Evolutionary conservation across 176 grass and related monocot species (phyloP).

Genomic region (Metroxylon sagu): DNA sequence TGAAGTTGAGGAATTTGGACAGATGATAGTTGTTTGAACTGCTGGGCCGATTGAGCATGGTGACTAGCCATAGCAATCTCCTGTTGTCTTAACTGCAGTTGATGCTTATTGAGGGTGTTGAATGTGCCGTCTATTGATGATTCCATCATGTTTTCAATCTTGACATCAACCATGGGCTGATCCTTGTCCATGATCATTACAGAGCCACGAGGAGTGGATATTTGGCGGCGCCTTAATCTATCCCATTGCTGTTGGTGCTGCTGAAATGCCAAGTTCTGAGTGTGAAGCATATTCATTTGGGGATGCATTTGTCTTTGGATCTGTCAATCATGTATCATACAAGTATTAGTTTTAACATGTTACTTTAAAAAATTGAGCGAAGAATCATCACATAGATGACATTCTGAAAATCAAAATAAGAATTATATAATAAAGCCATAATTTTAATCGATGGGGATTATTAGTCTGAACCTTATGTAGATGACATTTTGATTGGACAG

Average conservation of each 20-base stretch:
- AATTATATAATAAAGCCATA: too few species aligned
- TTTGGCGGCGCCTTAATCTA: conserved; percentile 56
- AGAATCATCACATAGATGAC: neutral
- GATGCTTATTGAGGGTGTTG: conserved; percentile 34
- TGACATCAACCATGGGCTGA: conserved; percentile 63
- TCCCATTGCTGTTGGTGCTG: conserved; percentile 53
- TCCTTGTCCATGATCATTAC: conserved; percentile 58
- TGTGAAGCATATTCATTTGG: conserved; percentile 45
- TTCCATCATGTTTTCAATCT: conserved; percentile 79
- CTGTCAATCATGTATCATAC: conserved; percentile 17
- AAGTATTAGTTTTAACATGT: neutral
- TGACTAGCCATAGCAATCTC: conserved; percentile 35
- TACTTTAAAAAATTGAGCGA: neutral
- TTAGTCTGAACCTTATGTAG: too few species aligned
- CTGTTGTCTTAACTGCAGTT: conserved; percentile 45
- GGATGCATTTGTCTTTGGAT: conserved; percentile 56
- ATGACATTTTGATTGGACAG: too few species aligned
- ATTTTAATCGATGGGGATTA: too few species aligned
- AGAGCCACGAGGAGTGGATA: conserved; percentile 54
- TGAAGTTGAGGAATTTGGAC: conserved; percentile 39
- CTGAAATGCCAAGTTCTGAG: conserved; percentile 58
- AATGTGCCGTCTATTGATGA: conserved; percentile 44
- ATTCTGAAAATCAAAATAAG: too few species aligned
- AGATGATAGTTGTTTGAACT: conserved; percentile 56
- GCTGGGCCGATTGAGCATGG: conserved; percentile 43